Evolutionary conservation across 2,329 filamentous ascomycete species (phyloP).

Genomic region (Aspergillus nomiae): DNA sequence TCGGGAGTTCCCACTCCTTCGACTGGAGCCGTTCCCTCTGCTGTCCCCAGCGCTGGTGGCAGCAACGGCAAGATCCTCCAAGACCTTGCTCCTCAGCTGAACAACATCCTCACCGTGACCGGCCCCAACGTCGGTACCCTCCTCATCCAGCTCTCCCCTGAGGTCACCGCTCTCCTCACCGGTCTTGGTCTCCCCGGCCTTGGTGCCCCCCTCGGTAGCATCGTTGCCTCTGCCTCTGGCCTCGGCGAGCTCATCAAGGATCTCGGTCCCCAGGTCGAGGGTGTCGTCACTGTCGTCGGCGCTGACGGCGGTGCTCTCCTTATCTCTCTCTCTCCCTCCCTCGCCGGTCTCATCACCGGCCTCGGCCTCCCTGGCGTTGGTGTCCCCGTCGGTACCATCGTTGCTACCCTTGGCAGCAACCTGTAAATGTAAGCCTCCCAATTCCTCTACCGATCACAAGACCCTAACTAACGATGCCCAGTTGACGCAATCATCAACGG

Average conservation of each 20-base stretch:
- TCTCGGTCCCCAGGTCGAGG: not conserved
- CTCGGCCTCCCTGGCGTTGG: slow-evolving; percentile 30
- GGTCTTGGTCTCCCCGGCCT: slow-evolving; percentile 31
- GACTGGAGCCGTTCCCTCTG: not conserved
- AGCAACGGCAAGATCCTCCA: not conserved
- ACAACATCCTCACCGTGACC: slow-evolving; percentile 25
- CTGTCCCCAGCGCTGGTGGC: not conserved
- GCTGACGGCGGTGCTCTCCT: slow-evolving; percentile 28
- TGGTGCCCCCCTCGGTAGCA: slow-evolving; percentile 27
- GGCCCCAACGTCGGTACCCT: slow-evolving; percentile 28
- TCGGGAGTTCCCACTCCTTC: not conserved
- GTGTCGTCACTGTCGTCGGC: slow-evolving; percentile 28
- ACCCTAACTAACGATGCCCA: not conserved
- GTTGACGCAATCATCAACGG: not conserved
- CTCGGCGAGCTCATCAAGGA: not conserved
- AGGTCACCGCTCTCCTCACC: slow-evolving; percentile 29
- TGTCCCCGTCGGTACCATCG: slow-evolving; percentile 11
- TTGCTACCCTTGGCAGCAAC: not conserved
- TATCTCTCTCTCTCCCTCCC: slow-evolving; percentile 31
- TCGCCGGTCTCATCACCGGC: slow-evolving; percentile 28
- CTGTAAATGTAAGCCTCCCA: not conserved
- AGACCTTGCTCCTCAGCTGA: not conserved
- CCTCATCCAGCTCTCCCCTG: slow-evolving; percentile 33
- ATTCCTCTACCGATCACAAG: too few relatives aligned
- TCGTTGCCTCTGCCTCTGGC: slow-evolving; percentile 20